Percentiles rank a stretch among this genome's conserved stretches.
Evolutionary conservation across 2,329 filamentous ascomycete species (phyloP).

Genomic region (Alternaria brassicae): DNA sequence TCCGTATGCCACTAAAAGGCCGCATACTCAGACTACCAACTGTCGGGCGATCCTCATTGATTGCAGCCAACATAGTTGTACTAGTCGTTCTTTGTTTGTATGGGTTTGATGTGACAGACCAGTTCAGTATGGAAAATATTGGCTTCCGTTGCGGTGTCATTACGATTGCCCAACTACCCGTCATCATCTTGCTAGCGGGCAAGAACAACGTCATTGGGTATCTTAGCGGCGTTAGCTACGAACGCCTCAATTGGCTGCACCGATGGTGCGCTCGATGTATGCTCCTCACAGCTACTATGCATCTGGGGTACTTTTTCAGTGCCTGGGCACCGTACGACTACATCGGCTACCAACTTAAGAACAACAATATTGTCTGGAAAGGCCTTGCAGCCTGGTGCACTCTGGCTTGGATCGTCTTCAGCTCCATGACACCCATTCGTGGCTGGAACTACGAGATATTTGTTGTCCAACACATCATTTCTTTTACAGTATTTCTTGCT

Average conservation of each 20-base stretch:
- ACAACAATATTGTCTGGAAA: slow-evolving; percentile 71
- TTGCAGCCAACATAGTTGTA: slow-evolving; percentile 58
- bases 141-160: slow-evolving; percentile 64
- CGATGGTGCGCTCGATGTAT: slow-evolving; percentile 75
- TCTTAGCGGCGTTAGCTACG: slow-evolving; percentile 69
- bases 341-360: slow-evolving; percentile 63
- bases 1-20: slow-evolving; percentile 45
- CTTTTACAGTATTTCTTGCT: slow-evolving; percentile 68
- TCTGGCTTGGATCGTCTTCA: slow-evolving; percentile 70
- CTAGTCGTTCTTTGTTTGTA: slow-evolving; percentile 65
- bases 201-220: slow-evolving; percentile 67
- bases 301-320: slow-evolving; percentile 72
- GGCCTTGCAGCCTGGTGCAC: slow-evolving; percentile 72
- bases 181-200: slow-evolving; percentile 63
- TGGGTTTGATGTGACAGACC: slow-evolving; percentile 58
- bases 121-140: slow-evolving; percentile 62
- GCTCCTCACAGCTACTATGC: slow-evolving; percentile 71
- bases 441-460: slow-evolving; percentile 74
- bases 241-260: slow-evolving; percentile 76
- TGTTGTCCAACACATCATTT: slow-evolving; percentile 70
- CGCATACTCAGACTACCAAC: slow-evolving; percentile 51
- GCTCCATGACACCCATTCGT: slow-evolving; percentile 69
- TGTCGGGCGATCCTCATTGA: slow-evolving; percentile 49
- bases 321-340: slow-evolving; percentile 64
- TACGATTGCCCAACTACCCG: slow-evolving; percentile 60